Evolutionary conservation across 345 rosid species (phyloP).

Genomic region (Excoecaria agallocha): DNA sequence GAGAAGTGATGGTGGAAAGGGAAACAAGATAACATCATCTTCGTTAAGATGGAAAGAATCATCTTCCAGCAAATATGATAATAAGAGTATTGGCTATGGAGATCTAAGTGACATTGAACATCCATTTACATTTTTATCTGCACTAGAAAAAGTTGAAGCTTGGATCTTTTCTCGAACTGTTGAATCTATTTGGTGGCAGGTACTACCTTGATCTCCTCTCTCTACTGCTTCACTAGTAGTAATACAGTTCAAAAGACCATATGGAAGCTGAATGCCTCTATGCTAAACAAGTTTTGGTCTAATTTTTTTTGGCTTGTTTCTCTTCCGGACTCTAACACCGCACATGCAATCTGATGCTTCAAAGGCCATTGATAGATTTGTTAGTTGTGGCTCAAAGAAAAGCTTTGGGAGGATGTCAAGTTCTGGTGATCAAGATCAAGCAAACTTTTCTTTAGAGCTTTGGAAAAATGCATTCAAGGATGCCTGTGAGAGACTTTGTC

Average conservation of each 20-base stretch:
- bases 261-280: neutral
- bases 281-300: slow-evolving; percentile 10
- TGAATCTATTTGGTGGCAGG: slow-evolving; percentile 99
- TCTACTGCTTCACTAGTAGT: neutral
- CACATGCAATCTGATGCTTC: slow-evolving; percentile 70
- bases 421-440: slow-evolving; percentile 54
- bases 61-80: slow-evolving; percentile 42
- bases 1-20: slow-evolving; percentile 37
- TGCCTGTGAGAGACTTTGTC: slow-evolving; percentile 91
- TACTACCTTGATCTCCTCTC: slow-evolving; percentile 21
- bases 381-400: slow-evolving; percentile 46
- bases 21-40: slow-evolving; percentile 37
- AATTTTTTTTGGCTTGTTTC: slow-evolving; percentile 25
- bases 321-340: slow-evolving; percentile 81
- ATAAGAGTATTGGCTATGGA: slow-evolving; percentile 21
- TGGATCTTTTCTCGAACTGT: slow-evolving; percentile 86
- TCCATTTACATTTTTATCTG: slow-evolving; percentile 49
- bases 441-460: slow-evolving; percentile 62
- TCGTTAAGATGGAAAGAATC: slow-evolving; percentile 62
- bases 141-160: slow-evolving; percentile 82
- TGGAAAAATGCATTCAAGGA: slow-evolving; percentile 94
- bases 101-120: slow-evolving; percentile 56
- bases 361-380: slow-evolving; percentile 33
- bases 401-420: slow-evolving; percentile 39
- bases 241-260: neutral